Base-by-base conservation (phyloP, 2,329 filamentous ascomycete genomes). In the Claviceps capensis region DNA sequence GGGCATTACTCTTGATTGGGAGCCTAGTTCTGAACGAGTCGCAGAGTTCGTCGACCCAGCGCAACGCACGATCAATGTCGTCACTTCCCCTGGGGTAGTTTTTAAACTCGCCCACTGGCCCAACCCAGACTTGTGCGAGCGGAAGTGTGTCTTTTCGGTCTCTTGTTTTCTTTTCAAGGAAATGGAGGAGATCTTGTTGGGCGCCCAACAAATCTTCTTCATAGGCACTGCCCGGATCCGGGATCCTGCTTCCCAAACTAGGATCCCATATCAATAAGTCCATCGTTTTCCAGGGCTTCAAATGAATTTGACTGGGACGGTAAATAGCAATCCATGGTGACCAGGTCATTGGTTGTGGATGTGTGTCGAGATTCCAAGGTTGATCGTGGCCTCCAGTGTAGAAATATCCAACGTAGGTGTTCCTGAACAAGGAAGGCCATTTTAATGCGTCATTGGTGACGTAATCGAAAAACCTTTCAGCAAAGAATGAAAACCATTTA, bases 221-320 rank as follows among this genome's bases (percentile, higher is more conserved):
- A 1, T 57, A 59, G 1, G 65, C 43, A 2, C 49, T 4, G 4
- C 56, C 44, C 14, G 55, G 53, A 0, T 52, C 49, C 0, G 57
- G 53, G 6, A 64, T 60, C 26, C 60, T 64, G 1, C 61, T 56
- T 1, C 54, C 56, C 7, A 66, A 63, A 1, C 61, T 56, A 1
- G 65, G 52, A 55, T 81, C 78, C 77, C 77, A 80, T 41, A 82
- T 75, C 5, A 81, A 64, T 13, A 82, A 57, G 56, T 81, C 77
- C 2, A 68, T 67, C 2, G 50, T 49, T 0, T 2, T 56, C 59
- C 65, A 72, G 1, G 61, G 56, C 22, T 51, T 60, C 1, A 8
- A 14, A 52, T 72, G 66, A 1, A 67, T 63, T n/a, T 72, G 63
- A 4, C 63, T 57, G 0, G 73, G 70, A 11, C 78, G 70, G 53